Evolutionary conservation across 768 basidiomycete genomes (phyloP).

Genomic region (Amanita rimosa): DNA sequence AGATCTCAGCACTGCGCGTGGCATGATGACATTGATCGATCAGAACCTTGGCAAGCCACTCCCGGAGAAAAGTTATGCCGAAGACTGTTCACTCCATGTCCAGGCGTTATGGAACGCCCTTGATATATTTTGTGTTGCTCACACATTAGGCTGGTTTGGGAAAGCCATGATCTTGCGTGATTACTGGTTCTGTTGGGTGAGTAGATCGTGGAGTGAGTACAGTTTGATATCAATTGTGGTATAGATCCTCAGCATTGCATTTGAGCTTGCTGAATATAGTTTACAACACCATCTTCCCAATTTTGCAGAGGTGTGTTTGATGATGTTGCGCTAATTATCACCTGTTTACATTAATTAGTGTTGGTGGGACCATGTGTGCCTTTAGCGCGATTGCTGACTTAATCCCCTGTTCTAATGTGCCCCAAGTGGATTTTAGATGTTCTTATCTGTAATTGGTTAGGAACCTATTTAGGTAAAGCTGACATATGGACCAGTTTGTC

Average conservation of each 20-base stretch:
- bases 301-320: conserved; percentile 65
- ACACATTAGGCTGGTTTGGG: conserved; percentile 83
- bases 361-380: conserved; percentile 86
- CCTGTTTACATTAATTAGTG: conserved; percentile 36
- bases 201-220: conserved; percentile 10
- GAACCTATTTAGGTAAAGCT: conserved; percentile 62
- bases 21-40: conserved; percentile 75
- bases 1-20: conserved; percentile 64
- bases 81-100: conserved; percentile 58
- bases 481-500: conserved; percentile 2
- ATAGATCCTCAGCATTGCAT: conserved; percentile 79
- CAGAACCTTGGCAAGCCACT: conserved; percentile 57
- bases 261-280: conserved; percentile 84
- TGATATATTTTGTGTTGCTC: conserved; percentile 82
- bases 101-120: conserved; percentile 68
- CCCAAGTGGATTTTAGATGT: conserved; percentile 82
- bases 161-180: conserved; percentile 85
- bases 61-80: conserved; percentile 81
- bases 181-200: conserved; percentile 91
- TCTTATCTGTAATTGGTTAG: conserved; percentile 80
- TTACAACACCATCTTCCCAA: conserved; percentile 82
- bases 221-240: conserved; percentile 7
- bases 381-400: not conserved
- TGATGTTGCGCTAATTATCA: conserved; percentile 6
- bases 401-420: not conserved